Evolutionary conservation across 768 basidiomycete species (phyloP).

Genomic region (Psilocybe azurescens): DNA sequence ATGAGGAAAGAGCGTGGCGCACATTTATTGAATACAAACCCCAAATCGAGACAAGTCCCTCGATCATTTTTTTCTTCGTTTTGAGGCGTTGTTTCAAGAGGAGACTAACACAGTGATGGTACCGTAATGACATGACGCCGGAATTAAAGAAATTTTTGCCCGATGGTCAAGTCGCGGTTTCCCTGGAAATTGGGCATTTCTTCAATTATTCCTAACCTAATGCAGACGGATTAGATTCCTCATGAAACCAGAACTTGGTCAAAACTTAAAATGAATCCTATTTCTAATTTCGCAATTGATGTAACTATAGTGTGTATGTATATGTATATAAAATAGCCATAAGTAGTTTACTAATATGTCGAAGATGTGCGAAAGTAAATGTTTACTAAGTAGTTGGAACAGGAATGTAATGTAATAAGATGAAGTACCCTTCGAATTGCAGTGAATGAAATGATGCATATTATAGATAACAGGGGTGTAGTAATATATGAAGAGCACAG

Average conservation of each 20-base stretch:
- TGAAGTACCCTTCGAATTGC: neutral
- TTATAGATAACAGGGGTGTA: neutral
- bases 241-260: neutral
- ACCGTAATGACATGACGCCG: neutral
- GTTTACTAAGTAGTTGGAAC: neutral
- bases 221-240: neutral
- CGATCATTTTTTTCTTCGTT: neutral
- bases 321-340: conserved; percentile 2
- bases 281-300: neutral
- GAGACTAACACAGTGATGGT: neutral
- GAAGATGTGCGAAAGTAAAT: neutral
- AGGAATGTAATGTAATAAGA: neutral
- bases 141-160: neutral
- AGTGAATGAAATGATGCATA: neutral
- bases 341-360: conserved; percentile 8
- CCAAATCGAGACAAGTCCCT: neutral
- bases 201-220: neutral
- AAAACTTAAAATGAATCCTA: neutral
- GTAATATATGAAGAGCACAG: neutral
- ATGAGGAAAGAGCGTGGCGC: neutral
- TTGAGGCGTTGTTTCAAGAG: neutral
- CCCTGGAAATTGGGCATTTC: neutral
- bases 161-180: neutral
- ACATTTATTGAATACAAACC: neutral
- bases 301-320: conserved; percentile 2